Base-by-base conservation (phyloP, 1,284 basidiomycete genomes). In the Cryptococcus sp. region DNA sequence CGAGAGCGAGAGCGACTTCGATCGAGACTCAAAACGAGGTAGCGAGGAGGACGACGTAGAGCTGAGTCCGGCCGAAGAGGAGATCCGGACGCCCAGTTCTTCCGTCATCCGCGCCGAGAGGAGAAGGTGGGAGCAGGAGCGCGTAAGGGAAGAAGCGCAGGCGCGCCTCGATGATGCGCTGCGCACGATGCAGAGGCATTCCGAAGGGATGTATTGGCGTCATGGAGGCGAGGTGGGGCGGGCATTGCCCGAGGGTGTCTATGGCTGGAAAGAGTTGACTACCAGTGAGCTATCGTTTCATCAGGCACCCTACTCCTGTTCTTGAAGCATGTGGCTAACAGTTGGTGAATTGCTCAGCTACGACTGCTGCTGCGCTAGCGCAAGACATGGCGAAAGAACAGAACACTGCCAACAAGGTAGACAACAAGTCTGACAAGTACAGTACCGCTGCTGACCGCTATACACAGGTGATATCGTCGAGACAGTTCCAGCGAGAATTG, bases 401-500 rank as follows among this genome's bases (percentile, higher is more conserved):
- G 6, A 47, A 35, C 8, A 35, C 31, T 3, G 8, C 8, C 5
- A 35, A 35, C 31, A 35, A 35, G 31, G 31, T 35, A 35, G 8
- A 35, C 8, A 8, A 5, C 7, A 35, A 35, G 3, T 8, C 31
- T 35, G 8, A 35, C 10, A 35, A 10, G 7, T 35, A 5, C 13
- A 35, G 31, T 7, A 10, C 42, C 8, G 42, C 42, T 39, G 25
- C 54, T 56, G 23, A 56, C n/a, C 42, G n/a, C 8, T n/a, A 2
- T 11, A 16, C 11, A 20, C 50, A 69, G 61, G 65, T 67, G 1
- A 71, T 76, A 25, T 56, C 53, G 0, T 62, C 69, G 13, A 23
- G 35, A 8, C 64, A 75, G 46, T 54, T 77, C 3, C 75, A 75
- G 52, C 65, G 73, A 17, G 76, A 78, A 49, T 56, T 76, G 1